Percentiles rank a stretch among this genome's conserved stretches.
These are phyloP conservation scores for Aureobasidium pullulans DNA, from an alignment of 2,329 filamentous ascomycete species.

Conservation along the genomic window DNA sequence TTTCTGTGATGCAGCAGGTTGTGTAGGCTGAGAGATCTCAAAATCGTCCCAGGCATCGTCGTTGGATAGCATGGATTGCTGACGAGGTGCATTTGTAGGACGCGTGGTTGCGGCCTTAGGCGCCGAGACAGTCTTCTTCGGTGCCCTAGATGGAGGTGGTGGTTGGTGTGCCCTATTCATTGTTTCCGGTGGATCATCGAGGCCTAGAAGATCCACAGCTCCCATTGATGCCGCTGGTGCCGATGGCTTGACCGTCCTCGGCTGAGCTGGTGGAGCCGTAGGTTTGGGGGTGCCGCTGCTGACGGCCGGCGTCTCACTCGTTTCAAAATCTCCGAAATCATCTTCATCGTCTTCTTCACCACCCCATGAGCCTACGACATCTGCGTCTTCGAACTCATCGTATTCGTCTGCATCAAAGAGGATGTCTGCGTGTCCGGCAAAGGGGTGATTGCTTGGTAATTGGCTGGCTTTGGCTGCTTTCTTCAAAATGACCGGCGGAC, in stretches of 20 bases:
- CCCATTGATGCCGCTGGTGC: not conserved
- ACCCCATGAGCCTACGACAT: constrained; percentile 14
- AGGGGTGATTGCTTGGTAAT: constrained; percentile 1
- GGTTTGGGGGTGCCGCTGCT: not conserved
- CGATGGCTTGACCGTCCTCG: not conserved
- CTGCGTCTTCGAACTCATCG: constrained; percentile 19
- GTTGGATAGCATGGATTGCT: not conserved
- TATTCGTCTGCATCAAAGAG: constrained; percentile 20
- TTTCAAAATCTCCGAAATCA: constrained; percentile 29
- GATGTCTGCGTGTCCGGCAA: constrained; percentile 14
- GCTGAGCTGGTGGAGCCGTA: not conserved
- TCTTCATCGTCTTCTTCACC: constrained; percentile 23
- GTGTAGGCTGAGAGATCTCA: constrained; percentile 20
- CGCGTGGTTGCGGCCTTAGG: constrained; percentile 19
- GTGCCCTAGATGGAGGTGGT: not conserved
- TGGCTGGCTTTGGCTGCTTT: constrained; percentile 6
- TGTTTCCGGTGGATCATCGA: constrained; percentile 16
- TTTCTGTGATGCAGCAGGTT: not conserved
- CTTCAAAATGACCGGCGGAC: not conserved
- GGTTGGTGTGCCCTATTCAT: not conserved
- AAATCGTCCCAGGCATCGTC: constrained; percentile 39
- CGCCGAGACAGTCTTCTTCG: constrained; percentile 27
- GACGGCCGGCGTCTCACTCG: not conserved
- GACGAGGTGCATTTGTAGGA: not conserved
- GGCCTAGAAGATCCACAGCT: constrained; percentile 22